Evolutionary conservation across 352 stramenopile species (phyloP).

Genomic region (Phytophthora pisi): DNA sequence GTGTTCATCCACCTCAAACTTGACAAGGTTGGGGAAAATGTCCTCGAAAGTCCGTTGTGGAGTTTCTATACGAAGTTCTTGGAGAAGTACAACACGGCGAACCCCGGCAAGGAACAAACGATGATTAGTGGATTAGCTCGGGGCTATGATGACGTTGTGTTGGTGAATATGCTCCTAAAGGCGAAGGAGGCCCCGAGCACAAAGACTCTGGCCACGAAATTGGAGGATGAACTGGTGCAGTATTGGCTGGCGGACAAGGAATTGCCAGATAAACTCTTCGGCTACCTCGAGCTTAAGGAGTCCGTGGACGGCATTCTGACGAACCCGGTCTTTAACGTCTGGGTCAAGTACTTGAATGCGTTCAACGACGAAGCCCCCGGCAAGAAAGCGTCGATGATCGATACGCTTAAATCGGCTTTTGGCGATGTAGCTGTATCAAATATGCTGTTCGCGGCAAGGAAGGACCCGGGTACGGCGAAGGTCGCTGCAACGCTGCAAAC

Average conservation of each 20-base stretch:
- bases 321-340: not conserved
- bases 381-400: not conserved
- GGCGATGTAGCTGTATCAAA: not conserved
- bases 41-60: not conserved
- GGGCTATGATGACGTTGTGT: not conserved
- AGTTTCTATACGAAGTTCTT: not conserved
- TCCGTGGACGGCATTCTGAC: not conserved
- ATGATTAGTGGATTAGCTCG: not conserved
- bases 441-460: not conserved
- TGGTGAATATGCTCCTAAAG: not conserved
- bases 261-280: not conserved
- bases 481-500: not conserved
- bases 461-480: not conserved
- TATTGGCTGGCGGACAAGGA: not conserved
- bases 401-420: not conserved
- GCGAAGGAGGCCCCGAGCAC: constrained; percentile 1
- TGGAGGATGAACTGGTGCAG: not conserved
- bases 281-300: not conserved
- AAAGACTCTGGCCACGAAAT: not conserved
- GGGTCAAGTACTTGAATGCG: not conserved
- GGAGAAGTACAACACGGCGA: not conserved
- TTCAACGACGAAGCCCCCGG: not conserved
- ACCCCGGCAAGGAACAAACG: not conserved
- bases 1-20: not conserved
- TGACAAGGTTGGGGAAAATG: not conserved